Evolutionary conservation across 1,284 basidiomycete species (phyloP).

Genomic region (Sanguinoderma infundibulare): DNA sequence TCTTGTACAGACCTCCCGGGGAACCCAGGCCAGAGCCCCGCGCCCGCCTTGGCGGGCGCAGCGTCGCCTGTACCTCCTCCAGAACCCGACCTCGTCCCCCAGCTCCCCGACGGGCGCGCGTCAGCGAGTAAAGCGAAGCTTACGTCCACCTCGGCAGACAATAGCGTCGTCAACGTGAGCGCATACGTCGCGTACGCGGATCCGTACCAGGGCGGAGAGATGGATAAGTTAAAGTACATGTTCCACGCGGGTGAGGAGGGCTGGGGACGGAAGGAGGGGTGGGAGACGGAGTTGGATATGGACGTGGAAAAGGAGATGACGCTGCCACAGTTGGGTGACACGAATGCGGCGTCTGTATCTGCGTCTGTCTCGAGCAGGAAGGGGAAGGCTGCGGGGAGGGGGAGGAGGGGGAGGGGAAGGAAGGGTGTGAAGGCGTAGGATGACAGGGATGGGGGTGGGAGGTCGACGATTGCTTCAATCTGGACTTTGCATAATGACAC

Average conservation of each 20-base stretch:
- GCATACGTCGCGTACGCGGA: constrained; percentile 70
- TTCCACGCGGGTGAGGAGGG: constrained; percentile 31
- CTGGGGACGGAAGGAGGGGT: constrained; percentile 17
- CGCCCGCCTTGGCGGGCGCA: not conserved
- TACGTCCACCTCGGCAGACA: constrained; percentile 14
- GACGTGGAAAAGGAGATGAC: constrained; percentile 24
- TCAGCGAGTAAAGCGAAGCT: not conserved
- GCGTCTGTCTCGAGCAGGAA: not conserved
- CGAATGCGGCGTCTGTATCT: not conserved
- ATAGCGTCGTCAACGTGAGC: constrained; percentile 38
- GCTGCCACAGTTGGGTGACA: constrained; percentile 20
- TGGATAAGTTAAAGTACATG: constrained; percentile 49
- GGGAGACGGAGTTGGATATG: constrained; percentile 23
- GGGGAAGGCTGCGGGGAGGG: constrained; percentile 3
- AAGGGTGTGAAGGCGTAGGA: constrained; percentile 1
- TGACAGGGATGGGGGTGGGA: not conserved
- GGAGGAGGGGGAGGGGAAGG: constrained; percentile 12
- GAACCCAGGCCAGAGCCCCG: constrained; percentile 1
- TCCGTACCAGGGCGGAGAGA: constrained; percentile 61
- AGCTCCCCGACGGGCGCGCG: not conserved
- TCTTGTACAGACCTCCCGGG: constrained; percentile 1
- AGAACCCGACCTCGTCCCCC: constrained; percentile 7
- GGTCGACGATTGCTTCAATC: not conserved
- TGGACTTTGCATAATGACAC: not conserved
- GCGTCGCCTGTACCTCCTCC: not conserved